Base-by-base conservation (phyloP, 2,329 filamentous ascomycete genomes). In the Talaromyces verruculosus region DNA sequence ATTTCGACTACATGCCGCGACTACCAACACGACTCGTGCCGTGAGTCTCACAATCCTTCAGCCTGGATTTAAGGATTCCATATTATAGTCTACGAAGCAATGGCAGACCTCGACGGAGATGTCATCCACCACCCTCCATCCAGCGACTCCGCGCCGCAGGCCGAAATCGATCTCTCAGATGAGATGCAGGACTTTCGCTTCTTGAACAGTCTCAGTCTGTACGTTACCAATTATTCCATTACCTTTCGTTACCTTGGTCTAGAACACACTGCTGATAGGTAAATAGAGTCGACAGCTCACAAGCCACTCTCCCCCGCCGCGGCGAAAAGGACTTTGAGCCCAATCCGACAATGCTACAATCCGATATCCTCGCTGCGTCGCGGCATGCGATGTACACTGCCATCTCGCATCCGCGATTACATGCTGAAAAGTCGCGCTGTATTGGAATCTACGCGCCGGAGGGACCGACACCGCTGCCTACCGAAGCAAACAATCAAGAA, bases 291-390 rank as follows among this genome's bases (percentile, higher is more conserved):
- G 77, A 78, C 45, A 68, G 72, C 30, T 70, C 72, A 33, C 71
- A 77, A 65, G 68, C 76, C 17, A 71, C 88, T 71, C 85, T 93
- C 11, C 92, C 96, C 41, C 93, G 94, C 70, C 92, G 93, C 69
- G 95, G 95, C 67, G 93, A 96, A 77, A 99, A 99, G 78, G 95
- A 99, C 80, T 99, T 97, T 77, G 95, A 98, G 80, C 89, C 91
- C 33, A 93, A 98, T 79, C 91, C 91, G 58, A 98, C 95, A 2
- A 86, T 87, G 37, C 87, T 91, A 37, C 95, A 99, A 78, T 88
- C 89, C 69, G 84, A 86, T 65, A 87, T 89, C 8, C 88, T 99
- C 61, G 90, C 92, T 73, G 87, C 91, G 57, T 96, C 92, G 68
- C 88, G 94, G 64, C 84, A 86, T 71, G 94, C 93, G 22, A 95